Percentiles rank a stretch among this genome's conserved stretches.
These are phyloP conservation scores for Anthracocystis panici-leucophaei DNA, from an alignment of 1,284 basidiomycete species.

Conservation along the genomic window DNA sequence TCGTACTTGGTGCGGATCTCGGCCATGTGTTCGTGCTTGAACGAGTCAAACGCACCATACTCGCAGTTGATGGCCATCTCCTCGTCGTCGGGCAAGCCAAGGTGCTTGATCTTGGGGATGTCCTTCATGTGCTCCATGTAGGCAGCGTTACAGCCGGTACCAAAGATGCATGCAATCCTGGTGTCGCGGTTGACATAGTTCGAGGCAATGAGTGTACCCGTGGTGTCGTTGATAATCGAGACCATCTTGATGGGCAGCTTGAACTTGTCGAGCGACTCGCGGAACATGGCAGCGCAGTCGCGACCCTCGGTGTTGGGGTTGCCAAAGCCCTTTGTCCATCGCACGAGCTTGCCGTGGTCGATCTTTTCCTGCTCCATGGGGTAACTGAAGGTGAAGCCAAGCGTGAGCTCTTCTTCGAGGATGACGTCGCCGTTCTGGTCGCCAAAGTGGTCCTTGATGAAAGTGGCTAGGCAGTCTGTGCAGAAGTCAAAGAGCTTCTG, in stretches of 20 bases:
- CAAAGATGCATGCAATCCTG: slow-evolving; percentile 95
- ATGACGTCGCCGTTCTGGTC: slow-evolving; percentile 74
- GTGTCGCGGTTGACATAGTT: slow-evolving; percentile 92
- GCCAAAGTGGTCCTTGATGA: slow-evolving; percentile 82
- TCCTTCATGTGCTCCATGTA: slow-evolving; percentile 81
- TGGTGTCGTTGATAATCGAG: slow-evolving; percentile 83
- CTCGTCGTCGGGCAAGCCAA: slow-evolving; percentile 78
- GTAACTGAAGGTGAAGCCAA: slow-evolving; percentile 88
- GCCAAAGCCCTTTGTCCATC: slow-evolving; percentile 99
- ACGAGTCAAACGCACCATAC: slow-evolving; percentile 97
- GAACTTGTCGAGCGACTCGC: slow-evolving; percentile 80
- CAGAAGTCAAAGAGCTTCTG: slow-evolving; percentile 96
- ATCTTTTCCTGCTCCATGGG: slow-evolving; percentile 79
- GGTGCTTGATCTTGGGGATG: slow-evolving; percentile 79
- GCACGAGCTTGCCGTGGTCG: slow-evolving; percentile 92
- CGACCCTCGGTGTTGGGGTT: slow-evolving; percentile 90
- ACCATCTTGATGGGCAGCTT: slow-evolving; percentile 67
- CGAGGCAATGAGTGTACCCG: slow-evolving; percentile 94
- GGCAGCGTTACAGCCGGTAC: slow-evolving; percentile 97
- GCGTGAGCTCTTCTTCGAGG: slow-evolving; percentile 80
- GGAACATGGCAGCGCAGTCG: slow-evolving; percentile 94
- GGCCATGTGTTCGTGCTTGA: slow-evolving; percentile 89
- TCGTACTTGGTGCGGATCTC: slow-evolving; percentile 88
- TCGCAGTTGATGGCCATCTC: slow-evolving; percentile 98
- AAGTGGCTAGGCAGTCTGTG: slow-evolving; percentile 89